Percentiles rank a stretch among this genome's conserved stretches.
Evolutionary conservation across 331 rosid genomes (phyloP).

Genomic region (Acacia pycnantha): DNA sequence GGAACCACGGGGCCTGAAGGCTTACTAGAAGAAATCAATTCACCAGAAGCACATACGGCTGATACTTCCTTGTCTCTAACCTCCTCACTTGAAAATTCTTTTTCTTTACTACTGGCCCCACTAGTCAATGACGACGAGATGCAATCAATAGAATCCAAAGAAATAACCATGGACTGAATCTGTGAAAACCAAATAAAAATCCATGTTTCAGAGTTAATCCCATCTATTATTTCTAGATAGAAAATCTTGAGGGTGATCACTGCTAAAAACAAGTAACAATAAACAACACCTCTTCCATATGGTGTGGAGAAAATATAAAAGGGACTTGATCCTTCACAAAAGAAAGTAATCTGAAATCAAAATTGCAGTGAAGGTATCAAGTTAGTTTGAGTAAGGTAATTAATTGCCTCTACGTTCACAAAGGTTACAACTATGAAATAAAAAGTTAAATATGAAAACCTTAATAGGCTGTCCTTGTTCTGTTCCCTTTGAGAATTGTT

Average conservation of each 20-base stretch:
- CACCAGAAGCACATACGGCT: conserved; percentile 33
- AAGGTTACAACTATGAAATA: background rate
- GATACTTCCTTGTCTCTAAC: conserved; percentile 28
- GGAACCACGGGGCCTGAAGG: conserved; percentile 26
- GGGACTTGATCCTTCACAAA: conserved; percentile 43
- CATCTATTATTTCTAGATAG: conserved; percentile 24
- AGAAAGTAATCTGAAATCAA: conserved; percentile 64
- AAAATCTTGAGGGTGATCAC: conserved; percentile 7
- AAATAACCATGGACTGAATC: conserved; percentile 58
- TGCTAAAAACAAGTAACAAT: conserved; percentile 19
- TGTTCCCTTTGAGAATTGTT: conserved; percentile 47
- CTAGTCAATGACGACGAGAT: conserved; percentile 9
- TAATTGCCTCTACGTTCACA: background rate
- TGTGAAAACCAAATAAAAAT: conserved; percentile 33
- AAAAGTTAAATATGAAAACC: conserved; percentile 41
- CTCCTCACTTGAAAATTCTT: conserved; percentile 33
- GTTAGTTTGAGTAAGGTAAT: conserved; percentile 13
- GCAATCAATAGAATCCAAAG: conserved; percentile 38
- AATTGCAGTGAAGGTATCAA: conserved; percentile 27
- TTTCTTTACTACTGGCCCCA: conserved; percentile 32
- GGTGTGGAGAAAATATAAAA: conserved; percentile 52
- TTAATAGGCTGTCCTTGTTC: conserved; percentile 43
- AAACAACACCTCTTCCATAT: conserved; percentile 68
- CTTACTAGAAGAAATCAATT: conserved; percentile 40
- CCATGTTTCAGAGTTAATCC: conserved; percentile 33